phyloP scores from a whole-genome alignment of 2,329 filamentous ascomycete genomes.

The Aureobasidium sp. region DNA sequence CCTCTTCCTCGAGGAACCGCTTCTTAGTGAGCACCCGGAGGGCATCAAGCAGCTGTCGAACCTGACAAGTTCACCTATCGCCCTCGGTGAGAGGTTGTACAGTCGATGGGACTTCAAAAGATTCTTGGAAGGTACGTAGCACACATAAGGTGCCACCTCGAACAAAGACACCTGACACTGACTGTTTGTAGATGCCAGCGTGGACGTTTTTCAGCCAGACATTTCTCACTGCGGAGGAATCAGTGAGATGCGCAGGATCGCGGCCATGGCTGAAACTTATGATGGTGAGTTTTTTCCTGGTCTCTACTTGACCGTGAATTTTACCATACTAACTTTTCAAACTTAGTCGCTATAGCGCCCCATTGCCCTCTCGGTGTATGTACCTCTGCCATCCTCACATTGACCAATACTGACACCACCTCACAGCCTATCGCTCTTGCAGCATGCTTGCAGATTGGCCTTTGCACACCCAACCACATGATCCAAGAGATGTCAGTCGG shows the following conservation, averaged over 20 bases:
- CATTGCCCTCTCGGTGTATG: slow-evolving; percentile 57
- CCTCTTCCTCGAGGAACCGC: slow-evolving; percentile 65
- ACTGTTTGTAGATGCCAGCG: slow-evolving; percentile 40
- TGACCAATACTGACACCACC: neutral
- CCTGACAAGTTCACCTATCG: slow-evolving; percentile 55
- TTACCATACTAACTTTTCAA: neutral
- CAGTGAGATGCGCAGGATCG: slow-evolving; percentile 60
- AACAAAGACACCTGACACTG: neutral
- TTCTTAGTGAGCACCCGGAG: slow-evolving; percentile 60
- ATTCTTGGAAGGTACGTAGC: slow-evolving; percentile 47
- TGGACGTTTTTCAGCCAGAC: slow-evolving; percentile 66
- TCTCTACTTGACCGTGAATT: neutral
- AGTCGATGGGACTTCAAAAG: slow-evolving; percentile 64
- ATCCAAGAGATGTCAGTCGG: slow-evolving; percentile 73
- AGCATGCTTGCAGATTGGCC: slow-evolving; percentile 59
- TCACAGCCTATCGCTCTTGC: slow-evolving; percentile 56
- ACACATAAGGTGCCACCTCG: neutral
- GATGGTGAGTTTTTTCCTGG: slow-evolving; percentile 10
- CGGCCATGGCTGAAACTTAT: slow-evolving; percentile 46
- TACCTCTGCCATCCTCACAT: neutral
- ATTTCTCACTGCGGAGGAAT: slow-evolving; percentile 64
- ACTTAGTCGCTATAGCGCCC: slow-evolving; percentile 50
- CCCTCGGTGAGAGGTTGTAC: slow-evolving; percentile 62
- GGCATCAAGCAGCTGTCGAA: slow-evolving; percentile 53
- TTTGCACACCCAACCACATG: slow-evolving; percentile 53